Evolutionary conservation across 768 basidiomycete genomes (phyloP).

Genomic region (Albatrellus ellisii): DNA sequence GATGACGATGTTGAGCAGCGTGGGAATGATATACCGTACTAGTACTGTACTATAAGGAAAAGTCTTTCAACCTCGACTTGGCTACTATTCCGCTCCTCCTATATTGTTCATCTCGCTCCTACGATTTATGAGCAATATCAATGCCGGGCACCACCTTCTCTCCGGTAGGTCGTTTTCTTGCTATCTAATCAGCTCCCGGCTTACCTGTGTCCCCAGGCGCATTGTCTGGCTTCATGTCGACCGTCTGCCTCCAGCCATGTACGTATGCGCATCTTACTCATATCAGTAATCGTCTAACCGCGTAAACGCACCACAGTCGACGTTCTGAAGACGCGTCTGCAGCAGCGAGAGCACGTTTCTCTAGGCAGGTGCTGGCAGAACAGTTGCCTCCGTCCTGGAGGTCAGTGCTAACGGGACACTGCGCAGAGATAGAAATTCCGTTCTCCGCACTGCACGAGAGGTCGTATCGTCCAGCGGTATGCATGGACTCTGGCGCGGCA

Average conservation of each 20-base stretch:
- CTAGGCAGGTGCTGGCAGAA: too few species aligned
- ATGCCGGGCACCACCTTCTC: constrained; percentile 53
- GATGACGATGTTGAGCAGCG: too few species aligned
- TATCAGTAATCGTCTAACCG: not conserved
- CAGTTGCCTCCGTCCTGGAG: too few species aligned
- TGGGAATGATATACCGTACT: too few species aligned
- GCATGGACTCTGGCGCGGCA: constrained; percentile 79
- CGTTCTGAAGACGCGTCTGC: constrained; percentile 83
- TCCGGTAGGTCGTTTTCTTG: constrained; percentile 31
- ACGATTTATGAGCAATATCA: constrained; percentile 51
- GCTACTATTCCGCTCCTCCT: too few species aligned
- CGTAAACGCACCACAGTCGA: constrained; percentile 49
- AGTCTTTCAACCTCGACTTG: too few species aligned
- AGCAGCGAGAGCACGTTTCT: constrained; percentile 82
- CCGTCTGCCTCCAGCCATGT: constrained; percentile 69
- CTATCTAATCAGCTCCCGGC: not conserved
- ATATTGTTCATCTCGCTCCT: too few species aligned
- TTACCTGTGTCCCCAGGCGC: constrained; percentile 35
- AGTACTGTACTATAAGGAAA: too few species aligned
- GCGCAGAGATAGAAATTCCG: constrained; percentile 24
- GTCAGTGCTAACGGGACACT: not conserved
- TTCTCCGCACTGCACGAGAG: constrained; percentile 37
- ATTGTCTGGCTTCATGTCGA: constrained; percentile 66
- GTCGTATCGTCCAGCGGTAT: constrained; percentile 55
- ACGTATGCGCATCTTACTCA: constrained; percentile 15